phyloP scores from a whole-genome alignment of 176 grass and related monocot species.

The Eragrostis curvula region DNA sequence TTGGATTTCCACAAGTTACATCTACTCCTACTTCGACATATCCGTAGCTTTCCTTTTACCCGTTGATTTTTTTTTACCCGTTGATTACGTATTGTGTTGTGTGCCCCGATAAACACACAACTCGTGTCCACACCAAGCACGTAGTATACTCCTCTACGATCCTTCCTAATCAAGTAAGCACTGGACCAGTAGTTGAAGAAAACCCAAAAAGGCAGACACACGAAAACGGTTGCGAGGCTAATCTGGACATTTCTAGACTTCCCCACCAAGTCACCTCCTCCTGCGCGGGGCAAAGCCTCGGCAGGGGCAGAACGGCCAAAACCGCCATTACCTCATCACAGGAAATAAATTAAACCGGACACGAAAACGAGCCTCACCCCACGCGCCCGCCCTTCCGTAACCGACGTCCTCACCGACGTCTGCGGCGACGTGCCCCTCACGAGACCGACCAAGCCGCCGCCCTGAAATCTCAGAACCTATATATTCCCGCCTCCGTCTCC shows the following conservation, averaged over 20 bases:
- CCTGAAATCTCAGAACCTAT: slow-evolving; percentile 22
- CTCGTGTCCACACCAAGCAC: background rate
- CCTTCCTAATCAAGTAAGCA: slow-evolving; percentile 25
- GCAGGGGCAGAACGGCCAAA: slow-evolving; percentile 16
- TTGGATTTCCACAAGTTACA: background rate
- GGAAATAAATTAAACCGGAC: background rate
- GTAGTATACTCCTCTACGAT: background rate
- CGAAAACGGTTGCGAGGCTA: slow-evolving; percentile 8
- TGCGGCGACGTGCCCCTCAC: slow-evolving; percentile 28
- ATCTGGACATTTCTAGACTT: slow-evolving; percentile 50
- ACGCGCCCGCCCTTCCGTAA: background rate
- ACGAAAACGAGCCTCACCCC: background rate
- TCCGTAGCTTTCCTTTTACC: background rate
- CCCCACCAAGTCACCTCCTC: slow-evolving; percentile 34
- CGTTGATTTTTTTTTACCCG: no score
- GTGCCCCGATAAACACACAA: background rate
- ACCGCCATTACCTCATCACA: background rate
- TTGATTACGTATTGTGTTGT: no score
- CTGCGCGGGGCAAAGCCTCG: background rate
- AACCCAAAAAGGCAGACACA: background rate
- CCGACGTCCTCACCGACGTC: slow-evolving; percentile 40
- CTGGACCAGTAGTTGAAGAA: background rate
- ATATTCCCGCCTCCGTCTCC: slow-evolving; percentile 25
- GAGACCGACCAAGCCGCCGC: slow-evolving; percentile 28
- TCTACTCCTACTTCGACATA: no score